These are phyloP conservation scores for Exophiala alcalophila DNA, from an alignment of 2,329 filamentous ascomycete genomes.

Conservation along the genomic window DNA sequence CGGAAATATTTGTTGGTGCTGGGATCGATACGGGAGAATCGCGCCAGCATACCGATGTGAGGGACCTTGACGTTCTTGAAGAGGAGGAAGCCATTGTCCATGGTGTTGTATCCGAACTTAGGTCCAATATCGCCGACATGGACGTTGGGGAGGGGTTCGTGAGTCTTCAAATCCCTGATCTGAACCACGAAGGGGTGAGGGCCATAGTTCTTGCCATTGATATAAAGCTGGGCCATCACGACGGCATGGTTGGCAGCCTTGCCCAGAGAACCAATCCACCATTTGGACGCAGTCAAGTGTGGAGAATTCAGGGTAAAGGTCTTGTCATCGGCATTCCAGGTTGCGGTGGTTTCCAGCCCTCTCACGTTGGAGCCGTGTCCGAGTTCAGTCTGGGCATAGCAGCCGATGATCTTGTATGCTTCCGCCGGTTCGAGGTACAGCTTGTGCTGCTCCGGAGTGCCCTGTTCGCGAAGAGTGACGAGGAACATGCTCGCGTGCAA, in stretches of 20 bases:
- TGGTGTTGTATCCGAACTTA: constrained; percentile 75
- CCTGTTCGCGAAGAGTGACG: constrained; percentile 68
- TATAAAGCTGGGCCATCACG: constrained; percentile 73
- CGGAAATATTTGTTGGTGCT: constrained; percentile 66
- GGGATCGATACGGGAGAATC: constrained; percentile 68
- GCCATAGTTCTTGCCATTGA: constrained; percentile 65
- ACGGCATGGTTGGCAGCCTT: constrained; percentile 73
- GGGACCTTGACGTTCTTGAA: constrained; percentile 75
- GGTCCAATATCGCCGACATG: constrained; percentile 78
- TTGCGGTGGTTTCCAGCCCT: constrained; percentile 69
- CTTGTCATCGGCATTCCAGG: constrained; percentile 70
- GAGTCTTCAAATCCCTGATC: constrained; percentile 67
- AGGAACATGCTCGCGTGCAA: constrained; percentile 70
- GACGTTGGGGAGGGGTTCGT: constrained; percentile 65
- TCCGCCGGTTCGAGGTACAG: constrained; percentile 67
- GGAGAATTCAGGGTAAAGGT: constrained; percentile 74
- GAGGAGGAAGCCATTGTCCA: constrained; percentile 78
- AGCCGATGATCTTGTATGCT: constrained; percentile 70
- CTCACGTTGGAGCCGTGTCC: constrained; percentile 76
- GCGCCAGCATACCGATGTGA: constrained; percentile 69
- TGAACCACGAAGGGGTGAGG: constrained; percentile 78
- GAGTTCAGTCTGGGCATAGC: constrained; percentile 77
- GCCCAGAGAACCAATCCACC: constrained; percentile 80
- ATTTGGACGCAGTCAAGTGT: constrained; percentile 71
- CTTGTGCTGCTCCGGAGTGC: constrained; percentile 69